A percentile compares a stretch with the other conserved stretches of the same genome.
Conservation (phyloP, 2,329 filamentous ascomycete species). For the Colletotrichum magnum region DNA sequence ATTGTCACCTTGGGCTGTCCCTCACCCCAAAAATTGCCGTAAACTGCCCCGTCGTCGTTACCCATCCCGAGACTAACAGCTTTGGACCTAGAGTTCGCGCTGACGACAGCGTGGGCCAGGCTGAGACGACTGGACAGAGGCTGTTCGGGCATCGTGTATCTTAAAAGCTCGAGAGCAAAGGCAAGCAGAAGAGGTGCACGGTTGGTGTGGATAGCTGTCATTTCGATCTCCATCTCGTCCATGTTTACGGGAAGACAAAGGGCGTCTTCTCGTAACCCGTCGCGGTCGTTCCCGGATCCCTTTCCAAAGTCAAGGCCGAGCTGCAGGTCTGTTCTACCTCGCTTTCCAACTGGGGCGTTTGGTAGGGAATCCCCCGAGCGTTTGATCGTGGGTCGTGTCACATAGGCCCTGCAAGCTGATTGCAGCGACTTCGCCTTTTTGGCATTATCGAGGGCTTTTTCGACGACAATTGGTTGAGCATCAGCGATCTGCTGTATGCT, state of each 20-base stretch:
- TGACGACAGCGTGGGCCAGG: slow-evolving; percentile 86
- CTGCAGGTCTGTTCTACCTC: not conserved
- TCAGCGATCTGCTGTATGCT: slow-evolving; percentile 71
- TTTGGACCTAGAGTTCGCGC: slow-evolving; percentile 83
- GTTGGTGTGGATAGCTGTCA: slow-evolving; percentile 78
- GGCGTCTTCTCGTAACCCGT: slow-evolving; percentile 72
- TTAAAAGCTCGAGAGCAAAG: slow-evolving; percentile 80
- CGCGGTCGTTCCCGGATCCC: slow-evolving; percentile 34
- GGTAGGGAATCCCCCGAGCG: not conserved
- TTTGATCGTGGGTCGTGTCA: slow-evolving; percentile 52
- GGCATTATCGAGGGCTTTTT: slow-evolving; percentile 61
- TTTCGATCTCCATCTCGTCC: slow-evolving; percentile 72
- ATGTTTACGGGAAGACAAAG: slow-evolving; percentile 70
- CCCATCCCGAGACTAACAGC: slow-evolving; percentile 81
- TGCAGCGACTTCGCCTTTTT: slow-evolving; percentile 67
- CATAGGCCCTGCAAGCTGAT: slow-evolving; percentile 66
- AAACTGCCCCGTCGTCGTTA: slow-evolving; percentile 66
- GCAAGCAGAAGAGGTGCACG: slow-evolving; percentile 86
- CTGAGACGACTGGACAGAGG: slow-evolving; percentile 87
- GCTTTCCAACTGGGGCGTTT: slow-evolving; percentile 44
- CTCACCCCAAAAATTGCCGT: slow-evolving; percentile 79
- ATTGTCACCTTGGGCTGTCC: slow-evolving; percentile 82
- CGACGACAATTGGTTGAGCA: slow-evolving; percentile 59
- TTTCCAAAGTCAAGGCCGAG: slow-evolving; percentile 16
- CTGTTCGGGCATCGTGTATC: slow-evolving; percentile 88